Evolutionary conservation across 2,329 filamentous ascomycete genomes (phyloP).

Genomic region (Clonostachys solani): DNA sequence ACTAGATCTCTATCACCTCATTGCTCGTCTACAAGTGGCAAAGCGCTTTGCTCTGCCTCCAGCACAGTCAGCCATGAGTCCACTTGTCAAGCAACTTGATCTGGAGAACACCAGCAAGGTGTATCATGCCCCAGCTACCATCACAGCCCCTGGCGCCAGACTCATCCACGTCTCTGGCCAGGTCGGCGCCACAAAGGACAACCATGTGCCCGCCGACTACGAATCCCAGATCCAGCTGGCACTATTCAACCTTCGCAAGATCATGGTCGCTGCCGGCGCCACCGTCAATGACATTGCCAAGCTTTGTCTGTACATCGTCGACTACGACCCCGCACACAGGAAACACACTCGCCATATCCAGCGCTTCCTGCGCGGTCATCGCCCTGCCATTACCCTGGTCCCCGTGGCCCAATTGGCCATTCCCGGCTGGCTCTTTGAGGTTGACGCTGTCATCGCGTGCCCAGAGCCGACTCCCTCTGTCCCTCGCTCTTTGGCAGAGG

Average conservation of each 20-base stretch:
- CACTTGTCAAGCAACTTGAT: constrained; percentile 4
- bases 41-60: too few species aligned
- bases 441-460: constrained; percentile 30
- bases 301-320: constrained; percentile 35
- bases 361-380: constrained; percentile 28
- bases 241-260: constrained; percentile 27
- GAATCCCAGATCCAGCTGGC: constrained; percentile 34
- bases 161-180: constrained; percentile 28
- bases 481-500: neutral
- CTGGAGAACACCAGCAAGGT: constrained; percentile 7
- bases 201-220: constrained; percentile 25
- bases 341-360: constrained; percentile 29
- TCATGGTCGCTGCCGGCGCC: constrained; percentile 27
- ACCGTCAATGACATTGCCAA: constrained; percentile 30
- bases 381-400: constrained; percentile 34
- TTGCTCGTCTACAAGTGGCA: too few species aligned
- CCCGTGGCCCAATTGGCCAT: constrained; percentile 32
- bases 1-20: too few species aligned
- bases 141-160: constrained; percentile 4
- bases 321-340: constrained; percentile 29
- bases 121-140: constrained; percentile 14
- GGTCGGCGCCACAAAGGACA: constrained; percentile 20
- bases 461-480: constrained; percentile 4
- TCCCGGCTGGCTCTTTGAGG: constrained; percentile 33
- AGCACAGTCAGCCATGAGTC: neutral